These are phyloP conservation scores for Cercospora zeae-maydis DNA, from an alignment of 2,329 filamentous ascomycete genomes.

Conservation along the genomic window DNA sequence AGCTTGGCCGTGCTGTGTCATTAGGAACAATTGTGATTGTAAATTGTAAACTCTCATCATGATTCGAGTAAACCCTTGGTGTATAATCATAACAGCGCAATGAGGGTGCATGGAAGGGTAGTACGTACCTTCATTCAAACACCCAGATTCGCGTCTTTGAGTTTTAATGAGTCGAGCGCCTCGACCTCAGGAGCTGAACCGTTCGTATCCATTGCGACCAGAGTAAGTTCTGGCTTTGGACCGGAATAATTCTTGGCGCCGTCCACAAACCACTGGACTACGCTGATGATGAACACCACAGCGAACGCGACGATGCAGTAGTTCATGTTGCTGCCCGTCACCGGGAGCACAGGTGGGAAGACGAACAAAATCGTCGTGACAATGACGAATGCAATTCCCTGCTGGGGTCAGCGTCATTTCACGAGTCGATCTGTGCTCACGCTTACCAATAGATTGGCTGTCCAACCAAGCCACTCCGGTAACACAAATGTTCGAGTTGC, in stretches of 20 bases:
- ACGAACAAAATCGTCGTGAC: slow-evolving; percentile 73
- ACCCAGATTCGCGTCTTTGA: slow-evolving; percentile 9
- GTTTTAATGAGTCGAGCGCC: slow-evolving; percentile 8
- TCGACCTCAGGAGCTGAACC: slow-evolving; percentile 18
- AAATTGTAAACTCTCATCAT: slow-evolving; percentile 24
- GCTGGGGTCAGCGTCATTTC: not conserved
- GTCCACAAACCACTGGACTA: slow-evolving; percentile 58
- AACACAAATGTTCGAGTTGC: slow-evolving; percentile 54
- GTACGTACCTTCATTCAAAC: slow-evolving; percentile 21
- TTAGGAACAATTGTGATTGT: slow-evolving; percentile 33
- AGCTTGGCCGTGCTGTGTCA: slow-evolving; percentile 13
- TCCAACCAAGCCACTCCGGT: slow-evolving; percentile 55
- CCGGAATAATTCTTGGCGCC: slow-evolving; percentile 60
- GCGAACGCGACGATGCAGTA: slow-evolving; percentile 57
- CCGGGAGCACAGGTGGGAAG: slow-evolving; percentile 65
- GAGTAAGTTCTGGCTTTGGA: slow-evolving; percentile 38
- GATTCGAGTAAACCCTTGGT: slow-evolving; percentile 22
- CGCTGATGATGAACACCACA: slow-evolving; percentile 55
- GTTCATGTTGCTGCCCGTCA: slow-evolving; percentile 66
- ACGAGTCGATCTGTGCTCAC: not conserved
- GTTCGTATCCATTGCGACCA: slow-evolving; percentile 27
- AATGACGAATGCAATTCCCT: slow-evolving; percentile 61
- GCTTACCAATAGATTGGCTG: slow-evolving; percentile 49
- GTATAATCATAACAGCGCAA: slow-evolving; percentile 25
- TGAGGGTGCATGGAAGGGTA: not conserved